Base-by-base conservation (phyloP, 164 flowering plant species). In the Magnolia officinalis region DNA sequence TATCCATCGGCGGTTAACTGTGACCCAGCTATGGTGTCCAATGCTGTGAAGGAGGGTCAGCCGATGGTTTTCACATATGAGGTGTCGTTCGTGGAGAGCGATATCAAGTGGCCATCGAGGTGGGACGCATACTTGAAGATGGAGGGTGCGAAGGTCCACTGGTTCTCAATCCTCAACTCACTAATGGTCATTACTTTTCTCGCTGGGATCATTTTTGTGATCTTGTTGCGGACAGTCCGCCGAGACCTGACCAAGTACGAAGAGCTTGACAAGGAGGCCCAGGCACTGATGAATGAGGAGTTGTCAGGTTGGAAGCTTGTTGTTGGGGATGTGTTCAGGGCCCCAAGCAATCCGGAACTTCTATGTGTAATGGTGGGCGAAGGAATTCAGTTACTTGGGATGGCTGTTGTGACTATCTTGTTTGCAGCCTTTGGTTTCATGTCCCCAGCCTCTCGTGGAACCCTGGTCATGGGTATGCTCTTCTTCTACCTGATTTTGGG, bases 41-140 rank as follows among this genome's bases (percentile, higher is more conserved):
- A 87, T 90, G 83, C 87, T 16, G 78, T 90, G 20, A 91, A 88
- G 84, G 90, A 90, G 81, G 87, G 85, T 5, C 87, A 91, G 80
- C 90, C 95, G 0, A 31, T 91, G 51, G 82, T 83, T 9, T 92
- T 92, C 77, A 79, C 88, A 6, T 92, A 92, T 76, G 97, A 92
- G 82, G 94, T 92, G 23, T 20, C 80, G 2, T 92, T 92, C 76
- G 91, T 81, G 74, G 85, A 82, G 82, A 90, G 95, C 74, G 95
- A 92, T 75, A 92, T 91, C 81, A 92, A 89, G 83, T 91, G 97
- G 95, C 97, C 97, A 1, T 92, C 95, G 1, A 82, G 97, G 69
- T 92, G 97, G 97, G 97, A 92, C 83, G 97, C 97, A 13, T 92
- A 91, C 80, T 75, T 92, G 87, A 90, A 90, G 81, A 91, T 92